phyloP scores from a whole-genome alignment of 106 monocot genomes.

The Dactylorhiza incarnata region DNA sequence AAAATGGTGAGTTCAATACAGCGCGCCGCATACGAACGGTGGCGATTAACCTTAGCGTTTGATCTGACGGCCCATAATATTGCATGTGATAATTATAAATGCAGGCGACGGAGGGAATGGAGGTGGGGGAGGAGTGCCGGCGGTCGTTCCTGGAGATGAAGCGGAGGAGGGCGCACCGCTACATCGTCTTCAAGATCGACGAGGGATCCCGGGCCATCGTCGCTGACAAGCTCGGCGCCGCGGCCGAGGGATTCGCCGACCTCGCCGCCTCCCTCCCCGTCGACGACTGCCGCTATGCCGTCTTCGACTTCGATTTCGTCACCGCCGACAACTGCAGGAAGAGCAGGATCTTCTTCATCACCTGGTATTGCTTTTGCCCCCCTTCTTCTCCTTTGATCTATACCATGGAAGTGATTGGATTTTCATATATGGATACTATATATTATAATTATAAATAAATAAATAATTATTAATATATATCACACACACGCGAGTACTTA shows the following conservation, averaged over 20 bases:
- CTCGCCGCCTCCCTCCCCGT: constrained; percentile 35
- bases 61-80: too few relatives aligned
- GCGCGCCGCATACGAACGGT: too few relatives aligned
- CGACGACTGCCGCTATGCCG: constrained; percentile 53
- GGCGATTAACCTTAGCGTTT: too few relatives aligned
- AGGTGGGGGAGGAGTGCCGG: constrained; percentile 42
- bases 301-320: constrained; percentile 50
- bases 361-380: constrained; percentile 1
- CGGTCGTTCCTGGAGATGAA: constrained; percentile 41
- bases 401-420: too few relatives aligned
- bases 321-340: constrained; percentile 32
- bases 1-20: neutral
- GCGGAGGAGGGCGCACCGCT: constrained; percentile 34
- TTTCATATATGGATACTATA: too few relatives aligned
- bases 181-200: constrained; percentile 55
- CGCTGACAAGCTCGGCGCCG: constrained; percentile 42
- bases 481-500: too few relatives aligned
- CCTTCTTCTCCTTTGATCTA: too few relatives aligned
- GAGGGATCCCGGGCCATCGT: constrained; percentile 28
- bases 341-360: constrained; percentile 64
- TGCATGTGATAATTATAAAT: too few relatives aligned
- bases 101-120: constrained; percentile 48
- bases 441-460: too few relatives aligned
- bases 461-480: too few relatives aligned
- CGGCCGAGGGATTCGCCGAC: constrained; percentile 31